These are phyloP conservation scores for Mycena epipterygia DNA, from an alignment of 768 basidiomycete species.

Conservation along the genomic window DNA sequence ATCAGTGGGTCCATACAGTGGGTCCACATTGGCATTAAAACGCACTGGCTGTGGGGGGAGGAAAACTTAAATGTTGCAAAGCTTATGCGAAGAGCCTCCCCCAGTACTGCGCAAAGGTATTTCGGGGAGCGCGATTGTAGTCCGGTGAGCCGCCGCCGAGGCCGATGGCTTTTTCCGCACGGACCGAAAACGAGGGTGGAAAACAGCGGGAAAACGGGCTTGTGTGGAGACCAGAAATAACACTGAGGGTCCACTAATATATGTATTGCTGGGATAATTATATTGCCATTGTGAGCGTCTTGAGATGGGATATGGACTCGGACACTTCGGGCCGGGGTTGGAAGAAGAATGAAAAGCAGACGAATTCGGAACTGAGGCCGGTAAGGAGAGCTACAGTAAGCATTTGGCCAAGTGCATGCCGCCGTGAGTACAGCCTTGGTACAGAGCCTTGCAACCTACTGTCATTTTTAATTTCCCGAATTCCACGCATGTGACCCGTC, in stretches of 20 bases:
- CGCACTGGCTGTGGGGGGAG: too few relatives aligned
- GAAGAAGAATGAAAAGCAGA: slow-evolving; percentile 42
- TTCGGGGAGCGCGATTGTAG: slow-evolving; percentile 78
- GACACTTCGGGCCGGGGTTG: slow-evolving; percentile 83
- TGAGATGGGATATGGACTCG: slow-evolving; percentile 69
- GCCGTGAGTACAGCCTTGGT: too few relatives aligned
- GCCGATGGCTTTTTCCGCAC: slow-evolving; percentile 94
- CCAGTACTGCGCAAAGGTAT: slow-evolving; percentile 84
- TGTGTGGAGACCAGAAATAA: slow-evolving; percentile 32
- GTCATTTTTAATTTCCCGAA: too few relatives aligned
- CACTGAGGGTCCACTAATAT: slow-evolving; percentile 70
- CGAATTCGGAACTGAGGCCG: slow-evolving; percentile 11
- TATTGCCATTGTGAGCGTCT: slow-evolving; percentile 71
- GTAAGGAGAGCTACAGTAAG: not conserved
- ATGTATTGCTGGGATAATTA: slow-evolving; percentile 87
- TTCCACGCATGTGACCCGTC: too few relatives aligned
- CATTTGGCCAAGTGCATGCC: slow-evolving; percentile 20
- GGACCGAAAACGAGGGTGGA: slow-evolving; percentile 66
- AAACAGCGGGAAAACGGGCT: slow-evolving; percentile 23
- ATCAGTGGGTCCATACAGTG: too few relatives aligned
- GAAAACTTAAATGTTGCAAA: slow-evolving; percentile 69
- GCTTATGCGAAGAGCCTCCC: slow-evolving; percentile 90
- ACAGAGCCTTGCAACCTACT: too few relatives aligned
- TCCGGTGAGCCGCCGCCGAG: slow-evolving; percentile 87
- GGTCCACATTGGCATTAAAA: too few relatives aligned